Conservation (phyloP, 139 green algal species). For the Limnomonas spitsbergensis region DNA sequence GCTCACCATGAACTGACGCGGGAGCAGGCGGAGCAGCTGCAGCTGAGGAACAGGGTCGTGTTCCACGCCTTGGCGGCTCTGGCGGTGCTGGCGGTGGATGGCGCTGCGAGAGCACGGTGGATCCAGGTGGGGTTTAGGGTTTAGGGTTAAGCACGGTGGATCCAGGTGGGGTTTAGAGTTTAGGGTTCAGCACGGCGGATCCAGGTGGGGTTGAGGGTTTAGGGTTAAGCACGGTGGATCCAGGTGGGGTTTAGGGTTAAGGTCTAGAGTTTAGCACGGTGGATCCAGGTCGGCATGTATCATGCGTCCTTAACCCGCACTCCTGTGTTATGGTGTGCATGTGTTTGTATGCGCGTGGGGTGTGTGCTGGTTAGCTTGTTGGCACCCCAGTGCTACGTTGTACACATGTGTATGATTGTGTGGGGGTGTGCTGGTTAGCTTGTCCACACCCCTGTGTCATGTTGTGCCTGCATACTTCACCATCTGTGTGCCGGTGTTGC, state of each 20-base stretch:
- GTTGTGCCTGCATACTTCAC: no score
- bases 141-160: neutral
- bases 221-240: neutral
- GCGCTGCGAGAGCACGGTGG: neutral
- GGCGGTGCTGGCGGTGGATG: slow-evolving; percentile 30
- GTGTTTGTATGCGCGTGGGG: no score
- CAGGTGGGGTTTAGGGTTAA: neutral
- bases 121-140: slow-evolving; percentile 7
- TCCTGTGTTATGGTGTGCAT: no score
- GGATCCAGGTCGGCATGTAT: no score
- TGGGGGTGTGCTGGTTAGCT: no score
- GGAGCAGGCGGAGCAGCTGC: neutral
- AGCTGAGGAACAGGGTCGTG: slow-evolving; percentile 26
- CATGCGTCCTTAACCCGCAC: no score
- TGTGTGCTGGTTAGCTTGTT: no score
- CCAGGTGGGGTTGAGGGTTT: slow-evolving; percentile 1
- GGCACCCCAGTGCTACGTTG: no score
- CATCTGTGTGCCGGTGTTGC: no score
- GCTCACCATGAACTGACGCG: neutral
- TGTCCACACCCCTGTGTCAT: no score
- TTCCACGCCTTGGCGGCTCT: slow-evolving; percentile 35
- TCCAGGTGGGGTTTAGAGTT: slow-evolving; percentile 9
- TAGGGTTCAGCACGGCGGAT: neutral
- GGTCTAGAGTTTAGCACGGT: no score
- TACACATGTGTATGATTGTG: no score